Conservation (phyloP, 2,329 filamentous ascomycete genomes). For the Trichothecium sympodiale region DNA sequence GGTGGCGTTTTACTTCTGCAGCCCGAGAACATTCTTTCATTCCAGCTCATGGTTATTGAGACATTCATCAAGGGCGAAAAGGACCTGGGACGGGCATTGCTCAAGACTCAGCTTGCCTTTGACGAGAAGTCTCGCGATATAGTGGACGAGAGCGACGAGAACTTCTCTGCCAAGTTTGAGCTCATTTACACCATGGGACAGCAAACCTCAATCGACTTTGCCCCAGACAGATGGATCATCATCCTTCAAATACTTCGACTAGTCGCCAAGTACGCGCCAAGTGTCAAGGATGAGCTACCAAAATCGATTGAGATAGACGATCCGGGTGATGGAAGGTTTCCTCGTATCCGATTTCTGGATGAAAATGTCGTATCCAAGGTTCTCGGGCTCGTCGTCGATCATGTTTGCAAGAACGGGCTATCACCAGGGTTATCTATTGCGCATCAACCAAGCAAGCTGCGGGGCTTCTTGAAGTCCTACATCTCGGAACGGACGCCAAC, state of each 20-base stretch:
- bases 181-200: constrained; percentile 49
- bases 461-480: constrained; percentile 27
- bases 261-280: constrained; percentile 18
- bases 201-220: constrained; percentile 35
- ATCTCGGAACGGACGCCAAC: constrained; percentile 26
- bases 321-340: constrained; percentile 25
- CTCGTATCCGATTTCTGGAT: constrained; percentile 35
- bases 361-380: constrained; percentile 17
- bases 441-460: constrained; percentile 16
- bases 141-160: constrained; percentile 53
- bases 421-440: constrained; percentile 29
- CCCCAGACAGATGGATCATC: constrained; percentile 43
- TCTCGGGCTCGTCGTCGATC: constrained; percentile 18
- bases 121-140: constrained; percentile 35
- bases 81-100: neutral
- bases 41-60: constrained; percentile 48
- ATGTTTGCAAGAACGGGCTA: constrained; percentile 33
- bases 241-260: constrained; percentile 41
- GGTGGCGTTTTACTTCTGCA: constrained; percentile 47
- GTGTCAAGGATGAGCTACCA: constrained; percentile 19
- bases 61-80: neutral
- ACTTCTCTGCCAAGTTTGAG: constrained; percentile 46
- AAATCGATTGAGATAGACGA: constrained; percentile 30
- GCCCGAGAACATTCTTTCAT: constrained; percentile 51
- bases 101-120: neutral